Conservation (phyloP, 371 early-diverging fungal species). For the Parasitella parasitica region DNA sequence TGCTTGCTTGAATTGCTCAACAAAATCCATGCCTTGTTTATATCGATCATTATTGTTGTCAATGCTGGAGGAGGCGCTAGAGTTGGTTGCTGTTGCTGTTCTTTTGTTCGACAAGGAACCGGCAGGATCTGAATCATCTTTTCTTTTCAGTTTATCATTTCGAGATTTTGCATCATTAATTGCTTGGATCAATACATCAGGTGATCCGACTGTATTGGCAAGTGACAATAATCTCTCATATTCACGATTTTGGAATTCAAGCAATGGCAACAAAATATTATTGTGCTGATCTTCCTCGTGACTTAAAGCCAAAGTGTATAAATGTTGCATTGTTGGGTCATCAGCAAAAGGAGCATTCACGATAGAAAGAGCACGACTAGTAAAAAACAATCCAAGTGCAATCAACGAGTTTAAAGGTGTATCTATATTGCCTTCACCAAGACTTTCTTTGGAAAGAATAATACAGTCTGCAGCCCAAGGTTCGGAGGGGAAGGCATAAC, state of each 20-base stretch:
- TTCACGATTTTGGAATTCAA: background rate
- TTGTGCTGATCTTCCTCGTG: too few relatives aligned
- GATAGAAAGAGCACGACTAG: slow-evolving; percentile 2
- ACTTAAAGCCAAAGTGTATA: too few relatives aligned
- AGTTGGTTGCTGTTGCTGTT: background rate
- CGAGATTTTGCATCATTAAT: background rate
- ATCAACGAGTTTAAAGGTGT: slow-evolving; percentile 5
- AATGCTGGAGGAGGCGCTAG: background rate
- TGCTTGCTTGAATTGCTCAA: background rate
- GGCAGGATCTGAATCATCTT: background rate
- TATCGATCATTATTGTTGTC: background rate
- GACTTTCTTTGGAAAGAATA: slow-evolving; percentile 11
- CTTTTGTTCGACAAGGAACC: background rate
- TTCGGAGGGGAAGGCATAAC: slow-evolving; percentile 5
- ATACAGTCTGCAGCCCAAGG: slow-evolving; percentile 11
- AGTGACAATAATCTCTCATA: slow-evolving; percentile 3
- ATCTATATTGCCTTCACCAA: background rate
- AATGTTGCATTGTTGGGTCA: background rate
- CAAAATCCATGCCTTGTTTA: background rate
- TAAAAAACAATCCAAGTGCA: slow-evolving; percentile 12
- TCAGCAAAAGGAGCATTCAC: background rate
- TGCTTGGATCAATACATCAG: slow-evolving; percentile 4
- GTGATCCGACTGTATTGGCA: slow-evolving; percentile 3
- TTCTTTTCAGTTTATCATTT: slow-evolving; percentile 1
- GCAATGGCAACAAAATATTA: too few relatives aligned